Percentiles rank a stretch among this genome's conserved stretches.
These are phyloP conservation scores for Phaeophleospora eucalypticola DNA, from an alignment of 2,329 filamentous ascomycete genomes.

Conservation along the genomic window DNA sequence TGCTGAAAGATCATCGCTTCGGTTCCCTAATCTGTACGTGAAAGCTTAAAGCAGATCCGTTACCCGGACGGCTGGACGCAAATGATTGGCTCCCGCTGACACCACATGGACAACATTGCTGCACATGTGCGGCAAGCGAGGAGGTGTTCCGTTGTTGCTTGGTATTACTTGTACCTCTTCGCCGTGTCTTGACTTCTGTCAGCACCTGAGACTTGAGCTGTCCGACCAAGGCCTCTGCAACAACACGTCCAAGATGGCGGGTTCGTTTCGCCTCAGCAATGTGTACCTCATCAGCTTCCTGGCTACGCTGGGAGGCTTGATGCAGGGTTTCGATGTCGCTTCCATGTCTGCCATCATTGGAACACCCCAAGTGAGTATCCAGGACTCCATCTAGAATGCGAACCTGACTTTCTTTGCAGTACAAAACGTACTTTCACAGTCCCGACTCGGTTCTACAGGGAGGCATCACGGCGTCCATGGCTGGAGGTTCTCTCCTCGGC, in stretches of 20 bases:
- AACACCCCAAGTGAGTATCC: slow-evolving; percentile 7
- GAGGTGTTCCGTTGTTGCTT: background rate
- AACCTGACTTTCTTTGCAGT: slow-evolving; percentile 4
- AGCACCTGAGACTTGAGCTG: background rate
- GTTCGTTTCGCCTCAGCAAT: slow-evolving; percentile 8
- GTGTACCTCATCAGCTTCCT: slow-evolving; percentile 11
- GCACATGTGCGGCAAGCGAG: background rate
- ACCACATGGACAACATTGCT: background rate
- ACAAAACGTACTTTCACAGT: slow-evolving; percentile 13
- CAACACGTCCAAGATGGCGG: slow-evolving; percentile 4
- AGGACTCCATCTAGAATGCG: background rate
- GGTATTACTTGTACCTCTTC: background rate
- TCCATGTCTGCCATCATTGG: slow-evolving; percentile 12
- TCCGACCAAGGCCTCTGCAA: background rate
- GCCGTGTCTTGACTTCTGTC: background rate
- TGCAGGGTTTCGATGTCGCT: slow-evolving; percentile 13
- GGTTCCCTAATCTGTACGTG: background rate
- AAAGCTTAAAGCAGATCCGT: too few species aligned
- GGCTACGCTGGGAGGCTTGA: slow-evolving; percentile 10
- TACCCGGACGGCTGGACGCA: too few species aligned
- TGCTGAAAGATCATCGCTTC: background rate
- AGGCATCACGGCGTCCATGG: slow-evolving; percentile 12
- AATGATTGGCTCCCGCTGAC: background rate
- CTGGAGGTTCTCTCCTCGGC: slow-evolving; percentile 9
- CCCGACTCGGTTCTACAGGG: slow-evolving; percentile 8